phyloP scores from a whole-genome alignment of 805 yeast species.

The Starmerella apicola region DNA sequence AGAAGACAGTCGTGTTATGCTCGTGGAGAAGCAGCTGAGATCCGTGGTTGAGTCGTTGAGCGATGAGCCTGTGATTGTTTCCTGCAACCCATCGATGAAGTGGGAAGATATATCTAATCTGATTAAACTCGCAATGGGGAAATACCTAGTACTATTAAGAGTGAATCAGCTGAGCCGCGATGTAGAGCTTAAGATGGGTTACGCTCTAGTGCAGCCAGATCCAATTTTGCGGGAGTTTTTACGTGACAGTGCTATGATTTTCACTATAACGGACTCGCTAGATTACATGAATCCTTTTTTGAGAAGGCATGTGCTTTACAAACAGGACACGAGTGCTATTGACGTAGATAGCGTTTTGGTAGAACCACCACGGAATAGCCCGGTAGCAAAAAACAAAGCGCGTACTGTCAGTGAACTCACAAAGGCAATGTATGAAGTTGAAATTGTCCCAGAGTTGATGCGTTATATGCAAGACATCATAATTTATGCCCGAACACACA shows the following conservation, averaged over 20 bases:
- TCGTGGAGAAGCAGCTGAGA: slow-evolving; percentile 7
- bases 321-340: slow-evolving; percentile 6
- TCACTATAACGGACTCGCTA: slow-evolving; percentile 6
- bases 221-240: not conserved
- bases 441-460: slow-evolving; percentile 38
- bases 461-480: slow-evolving; percentile 48
- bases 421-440: slow-evolving; percentile 19
- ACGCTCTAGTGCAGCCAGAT: slow-evolving; percentile 9
- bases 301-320: slow-evolving; percentile 13
- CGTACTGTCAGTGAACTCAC: not conserved
- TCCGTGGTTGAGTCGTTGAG: slow-evolving; percentile 2
- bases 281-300: slow-evolving; percentile 10
- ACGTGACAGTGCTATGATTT: slow-evolving; percentile 3
- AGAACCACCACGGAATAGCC: not conserved
- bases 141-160: slow-evolving; percentile 3
- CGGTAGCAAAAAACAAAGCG: not conserved
- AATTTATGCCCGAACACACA: slow-evolving; percentile 40
- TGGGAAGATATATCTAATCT: slow-evolving; percentile 6
- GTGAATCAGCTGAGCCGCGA: slow-evolving; percentile 8
- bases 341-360: slow-evolving; percentile 9
- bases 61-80: not conserved
- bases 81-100: slow-evolving; percentile 8
- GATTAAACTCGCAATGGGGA: not conserved
- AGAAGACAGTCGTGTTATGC: not conserved
- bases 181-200: slow-evolving; percentile 12